phyloP scores from a whole-genome alignment of 805 yeast species.

The Pichia nakasei region DNA sequence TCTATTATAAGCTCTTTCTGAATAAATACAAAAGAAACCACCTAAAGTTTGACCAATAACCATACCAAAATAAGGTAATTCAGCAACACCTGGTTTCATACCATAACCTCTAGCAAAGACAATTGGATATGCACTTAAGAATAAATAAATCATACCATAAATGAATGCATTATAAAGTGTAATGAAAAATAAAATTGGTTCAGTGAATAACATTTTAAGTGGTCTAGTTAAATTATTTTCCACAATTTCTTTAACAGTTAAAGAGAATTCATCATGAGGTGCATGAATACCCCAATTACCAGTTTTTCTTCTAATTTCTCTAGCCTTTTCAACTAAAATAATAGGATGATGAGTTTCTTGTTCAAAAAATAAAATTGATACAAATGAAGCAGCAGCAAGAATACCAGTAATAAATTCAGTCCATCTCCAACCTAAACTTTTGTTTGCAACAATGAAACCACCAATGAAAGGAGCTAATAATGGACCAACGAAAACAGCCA shows the following conservation, averaged over 20 bases:
- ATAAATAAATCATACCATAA: slow-evolving; percentile 69
- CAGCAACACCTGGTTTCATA: slow-evolving; percentile 55
- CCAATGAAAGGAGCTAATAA: slow-evolving; percentile 75
- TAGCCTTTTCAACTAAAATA: slow-evolving; percentile 55
- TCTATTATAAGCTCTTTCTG: slow-evolving; percentile 45
- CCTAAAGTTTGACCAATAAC: slow-evolving; percentile 61
- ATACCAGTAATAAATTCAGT: slow-evolving; percentile 63
- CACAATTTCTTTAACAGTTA: slow-evolving; percentile 51
- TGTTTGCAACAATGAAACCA: slow-evolving; percentile 49
- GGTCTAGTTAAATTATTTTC: slow-evolving; percentile 64
- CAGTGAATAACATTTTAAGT: slow-evolving; percentile 51
- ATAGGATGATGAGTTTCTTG: slow-evolving; percentile 73
- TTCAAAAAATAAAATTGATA: slow-evolving; percentile 35
- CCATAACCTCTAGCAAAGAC: slow-evolving; percentile 57
- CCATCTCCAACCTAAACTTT: slow-evolving; percentile 77
- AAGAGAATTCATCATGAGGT: slow-evolving; percentile 56
- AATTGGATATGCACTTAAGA: slow-evolving; percentile 68
- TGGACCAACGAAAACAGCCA: slow-evolving; percentile 74
- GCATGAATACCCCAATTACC: slow-evolving; percentile 82
- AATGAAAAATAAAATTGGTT: slow-evolving; percentile 64
- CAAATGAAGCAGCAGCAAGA: slow-evolving; percentile 33
- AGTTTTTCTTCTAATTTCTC: slow-evolving; percentile 50
- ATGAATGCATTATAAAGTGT: slow-evolving; percentile 69
- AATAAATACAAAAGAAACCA: slow-evolving; percentile 40
- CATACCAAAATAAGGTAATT: slow-evolving; percentile 74